Evolutionary conservation across 306 rosid genomes (phyloP).

Genomic region (Citrullus colocynthis): DNA sequence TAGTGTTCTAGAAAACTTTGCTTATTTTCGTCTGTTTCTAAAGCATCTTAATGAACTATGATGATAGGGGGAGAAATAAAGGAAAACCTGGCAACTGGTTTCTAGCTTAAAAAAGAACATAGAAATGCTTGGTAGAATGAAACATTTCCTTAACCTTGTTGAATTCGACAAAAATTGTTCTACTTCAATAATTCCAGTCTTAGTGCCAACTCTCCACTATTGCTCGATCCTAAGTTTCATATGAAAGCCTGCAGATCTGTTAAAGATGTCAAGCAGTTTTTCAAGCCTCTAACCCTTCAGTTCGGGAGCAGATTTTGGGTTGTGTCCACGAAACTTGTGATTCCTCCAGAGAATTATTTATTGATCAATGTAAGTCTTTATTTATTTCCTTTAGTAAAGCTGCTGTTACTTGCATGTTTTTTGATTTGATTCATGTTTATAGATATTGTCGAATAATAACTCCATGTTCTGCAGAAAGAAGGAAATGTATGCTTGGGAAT

Average conservation of each 20-base stretch:
- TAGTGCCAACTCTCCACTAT: background rate
- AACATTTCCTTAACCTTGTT: background rate
- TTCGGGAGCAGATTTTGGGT: slow-evolving; percentile 74
- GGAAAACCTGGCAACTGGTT: background rate
- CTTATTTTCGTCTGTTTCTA: background rate
- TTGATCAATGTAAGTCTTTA: slow-evolving; percentile 38
- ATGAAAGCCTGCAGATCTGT: slow-evolving; percentile 41
- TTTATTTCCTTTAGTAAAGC: background rate
- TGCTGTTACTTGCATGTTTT: background rate
- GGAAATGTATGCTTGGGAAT: slow-evolving; percentile 80
- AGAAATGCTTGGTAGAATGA: background rate
- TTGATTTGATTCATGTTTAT: background rate
- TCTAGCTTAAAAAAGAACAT: background rate
- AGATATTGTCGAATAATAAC: background rate
- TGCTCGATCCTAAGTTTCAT: background rate
- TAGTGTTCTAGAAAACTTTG: background rate
- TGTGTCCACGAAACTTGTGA: slow-evolving; percentile 38
- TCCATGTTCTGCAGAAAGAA: slow-evolving; percentile 35
- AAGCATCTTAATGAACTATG: background rate
- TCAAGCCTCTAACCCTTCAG: slow-evolving; percentile 53
- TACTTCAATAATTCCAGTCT: background rate
- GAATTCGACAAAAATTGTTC: background rate
- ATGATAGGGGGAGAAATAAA: background rate
- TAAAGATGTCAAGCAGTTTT: slow-evolving; percentile 44
- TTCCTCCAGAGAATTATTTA: slow-evolving; percentile 69